phyloP scores from a whole-genome alignment of 306 rosid species.

The Rosa multiflora region DNA sequence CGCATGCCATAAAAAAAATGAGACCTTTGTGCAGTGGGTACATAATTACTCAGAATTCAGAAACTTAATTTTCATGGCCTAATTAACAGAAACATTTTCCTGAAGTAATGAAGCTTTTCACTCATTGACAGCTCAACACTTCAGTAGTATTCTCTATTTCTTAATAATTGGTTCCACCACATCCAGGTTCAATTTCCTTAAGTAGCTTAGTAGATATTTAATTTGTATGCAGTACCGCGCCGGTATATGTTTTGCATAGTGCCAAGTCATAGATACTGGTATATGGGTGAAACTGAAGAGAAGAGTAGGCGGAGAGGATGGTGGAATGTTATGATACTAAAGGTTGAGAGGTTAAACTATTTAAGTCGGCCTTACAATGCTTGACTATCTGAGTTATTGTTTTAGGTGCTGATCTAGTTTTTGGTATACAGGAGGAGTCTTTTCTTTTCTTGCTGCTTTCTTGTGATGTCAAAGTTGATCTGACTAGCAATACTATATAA shows the following conservation, averaged over 20 bases:
- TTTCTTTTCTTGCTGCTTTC: slow-evolving; percentile 2
- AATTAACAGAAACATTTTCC: not conserved
- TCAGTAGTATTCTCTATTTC: not conserved
- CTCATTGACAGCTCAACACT: not conserved
- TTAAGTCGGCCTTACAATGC: not conserved
- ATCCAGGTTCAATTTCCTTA: not conserved
- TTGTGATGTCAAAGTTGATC: slow-evolving; percentile 3
- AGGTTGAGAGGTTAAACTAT: not conserved
- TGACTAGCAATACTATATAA: slow-evolving; percentile 5
- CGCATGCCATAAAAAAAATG: not conserved
- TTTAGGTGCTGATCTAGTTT: not conserved
- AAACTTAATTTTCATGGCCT: not conserved
- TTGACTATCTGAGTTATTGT: not conserved
- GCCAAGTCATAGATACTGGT: not conserved
- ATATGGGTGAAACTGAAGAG: not conserved
- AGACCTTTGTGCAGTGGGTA: not conserved
- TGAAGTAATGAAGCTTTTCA: not conserved
- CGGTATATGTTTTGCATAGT: not conserved
- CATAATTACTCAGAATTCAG: not conserved
- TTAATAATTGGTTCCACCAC: not conserved
- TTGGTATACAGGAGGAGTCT: not conserved
- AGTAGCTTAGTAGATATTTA: not conserved
- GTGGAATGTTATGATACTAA: not conserved
- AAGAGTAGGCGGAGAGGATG: not conserved
- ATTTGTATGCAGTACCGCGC: not conserved